These are phyloP conservation scores for Biscutella auriculata DNA, from an alignment of 441 rosid genomes.

Conservation along the genomic window DNA sequence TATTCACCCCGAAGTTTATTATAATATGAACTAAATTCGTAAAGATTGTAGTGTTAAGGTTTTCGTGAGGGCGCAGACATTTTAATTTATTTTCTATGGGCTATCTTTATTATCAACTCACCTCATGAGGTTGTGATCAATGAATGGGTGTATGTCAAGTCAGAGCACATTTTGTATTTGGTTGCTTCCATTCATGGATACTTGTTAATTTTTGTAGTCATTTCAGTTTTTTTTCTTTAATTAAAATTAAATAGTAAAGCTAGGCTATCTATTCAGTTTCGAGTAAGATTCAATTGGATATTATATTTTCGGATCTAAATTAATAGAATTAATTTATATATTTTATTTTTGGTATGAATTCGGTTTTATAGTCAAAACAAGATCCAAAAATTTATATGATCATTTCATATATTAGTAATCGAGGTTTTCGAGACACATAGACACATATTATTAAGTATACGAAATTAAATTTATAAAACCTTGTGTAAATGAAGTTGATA, in stretches of 20 bases:
- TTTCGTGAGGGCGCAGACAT: slow-evolving; percentile 11
- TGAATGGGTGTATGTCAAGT: slow-evolving; percentile 16
- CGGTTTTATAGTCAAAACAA: too few relatives aligned
- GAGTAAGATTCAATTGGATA: background rate
- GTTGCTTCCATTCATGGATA: background rate
- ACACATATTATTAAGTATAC: too few relatives aligned
- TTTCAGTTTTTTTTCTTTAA: background rate
- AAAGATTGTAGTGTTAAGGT: background rate
- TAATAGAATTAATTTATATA: too few relatives aligned
- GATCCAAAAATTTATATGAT: too few relatives aligned
- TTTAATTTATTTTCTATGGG: background rate
- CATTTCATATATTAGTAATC: too few relatives aligned
- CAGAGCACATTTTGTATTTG: background rate
- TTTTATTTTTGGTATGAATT: too few relatives aligned
- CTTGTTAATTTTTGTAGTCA: background rate
- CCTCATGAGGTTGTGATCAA: background rate
- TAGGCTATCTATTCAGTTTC: background rate
- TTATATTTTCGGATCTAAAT: too few relatives aligned
- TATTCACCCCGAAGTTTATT: too few relatives aligned
- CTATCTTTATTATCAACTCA: slow-evolving; percentile 1
- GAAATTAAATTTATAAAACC: too few relatives aligned
- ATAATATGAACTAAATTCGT: too few relatives aligned
- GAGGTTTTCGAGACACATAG: too few relatives aligned
- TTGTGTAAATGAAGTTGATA: too few relatives aligned
- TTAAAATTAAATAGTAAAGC: background rate